Evolutionary conservation across 257 asterid species (phyloP).

Genomic region (Scutellaria minor): DNA sequence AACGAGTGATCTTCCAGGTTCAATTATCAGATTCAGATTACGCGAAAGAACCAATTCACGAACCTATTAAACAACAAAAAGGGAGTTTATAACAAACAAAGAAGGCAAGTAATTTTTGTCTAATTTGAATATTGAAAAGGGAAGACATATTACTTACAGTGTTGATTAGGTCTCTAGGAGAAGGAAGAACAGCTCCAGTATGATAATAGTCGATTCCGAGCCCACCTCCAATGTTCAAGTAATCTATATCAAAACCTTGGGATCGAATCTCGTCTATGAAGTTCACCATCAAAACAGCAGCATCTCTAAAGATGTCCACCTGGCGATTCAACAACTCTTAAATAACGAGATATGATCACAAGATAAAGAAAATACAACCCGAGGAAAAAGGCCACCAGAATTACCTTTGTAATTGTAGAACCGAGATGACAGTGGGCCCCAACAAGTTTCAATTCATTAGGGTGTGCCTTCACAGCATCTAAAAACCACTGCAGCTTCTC

Average conservation of each 20-base stretch:
- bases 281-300: constrained; percentile 91
- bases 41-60: constrained; percentile 84
- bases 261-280: constrained; percentile 87
- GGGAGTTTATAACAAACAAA: too few species aligned
- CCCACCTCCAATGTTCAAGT: constrained; percentile 97
- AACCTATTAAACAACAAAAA: constrained; percentile 55
- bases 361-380: background rate
- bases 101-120: background rate
- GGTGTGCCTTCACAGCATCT: constrained; percentile 91
- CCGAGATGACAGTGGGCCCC: constrained; percentile 99
- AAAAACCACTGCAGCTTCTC: constrained; percentile 97
- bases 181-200: constrained; percentile 86
- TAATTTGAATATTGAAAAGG: constrained; percentile 6
- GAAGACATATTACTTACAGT: constrained; percentile 60
- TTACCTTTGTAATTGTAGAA: constrained; percentile 94
- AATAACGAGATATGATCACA: background rate
- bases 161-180: constrained; percentile 86
- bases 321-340: constrained; percentile 39
- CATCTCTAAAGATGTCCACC: constrained; percentile 98
- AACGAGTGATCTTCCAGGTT: constrained; percentile 94
- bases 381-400: background rate
- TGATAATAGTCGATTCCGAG: constrained; percentile 95
- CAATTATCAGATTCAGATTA: constrained; percentile 86
- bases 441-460: constrained; percentile 85
- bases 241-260: constrained; percentile 88